Percentiles rank a stretch among this genome's conserved stretches.
Evolutionary conservation across 306 rosid genomes (phyloP).

Genomic region (Luffa aegyptiaca): DNA sequence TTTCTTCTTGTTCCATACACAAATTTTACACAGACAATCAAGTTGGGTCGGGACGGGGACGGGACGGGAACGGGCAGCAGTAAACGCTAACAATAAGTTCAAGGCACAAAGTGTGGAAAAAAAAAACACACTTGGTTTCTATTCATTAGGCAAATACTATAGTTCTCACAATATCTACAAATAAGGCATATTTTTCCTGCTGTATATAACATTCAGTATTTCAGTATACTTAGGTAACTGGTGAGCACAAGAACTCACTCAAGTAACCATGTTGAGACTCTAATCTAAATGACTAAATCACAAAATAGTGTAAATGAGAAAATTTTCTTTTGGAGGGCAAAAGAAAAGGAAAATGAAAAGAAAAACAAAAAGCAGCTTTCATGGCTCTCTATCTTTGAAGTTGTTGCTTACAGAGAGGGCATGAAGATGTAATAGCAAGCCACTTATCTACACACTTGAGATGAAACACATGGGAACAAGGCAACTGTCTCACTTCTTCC

Average conservation of each 20-base stretch:
- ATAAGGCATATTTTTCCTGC: constrained; percentile 4
- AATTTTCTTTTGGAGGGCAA: background rate
- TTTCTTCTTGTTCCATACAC: background rate
- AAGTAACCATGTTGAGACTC: constrained; percentile 31
- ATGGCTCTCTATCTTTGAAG: constrained; percentile 15
- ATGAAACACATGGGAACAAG: constrained; percentile 80
- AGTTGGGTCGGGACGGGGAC: background rate
- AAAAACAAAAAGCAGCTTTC: background rate
- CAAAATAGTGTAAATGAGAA: constrained; percentile 5
- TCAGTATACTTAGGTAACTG: constrained; percentile 43
- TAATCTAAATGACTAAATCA: constrained; percentile 13
- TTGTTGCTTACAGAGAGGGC: constrained; percentile 97
- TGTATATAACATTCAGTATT: constrained; percentile 8
- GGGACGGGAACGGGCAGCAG: background rate
- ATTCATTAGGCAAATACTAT: background rate
- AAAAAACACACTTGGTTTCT: background rate
- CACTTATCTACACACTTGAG: constrained; percentile 89
- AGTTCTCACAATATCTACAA: constrained; percentile 5
- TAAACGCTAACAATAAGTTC: background rate
- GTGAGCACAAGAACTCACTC: constrained; percentile 70
- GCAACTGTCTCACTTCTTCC: constrained; percentile 80
- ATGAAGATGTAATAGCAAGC: constrained; percentile 66
- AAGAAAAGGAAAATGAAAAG: background rate
- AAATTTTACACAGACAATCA: background rate
- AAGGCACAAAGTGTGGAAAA: background rate